phyloP scores from a whole-genome alignment of 164 flowering plant genomes.

The Nymphaea thermarum region DNA sequence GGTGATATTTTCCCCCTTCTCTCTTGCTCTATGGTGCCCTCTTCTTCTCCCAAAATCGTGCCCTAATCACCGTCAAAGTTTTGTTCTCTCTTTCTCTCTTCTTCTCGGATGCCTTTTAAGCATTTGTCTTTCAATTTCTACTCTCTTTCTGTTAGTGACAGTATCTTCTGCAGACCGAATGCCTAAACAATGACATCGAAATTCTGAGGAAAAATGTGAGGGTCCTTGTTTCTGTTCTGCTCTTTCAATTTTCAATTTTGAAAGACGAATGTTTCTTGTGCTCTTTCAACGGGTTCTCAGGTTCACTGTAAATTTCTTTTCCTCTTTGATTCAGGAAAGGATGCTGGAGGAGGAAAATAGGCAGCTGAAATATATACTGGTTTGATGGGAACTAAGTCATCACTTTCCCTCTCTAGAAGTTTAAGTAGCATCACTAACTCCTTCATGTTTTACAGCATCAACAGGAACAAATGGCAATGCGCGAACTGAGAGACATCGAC shows the following conservation, averaged over 20 bases:
- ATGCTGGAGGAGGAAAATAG: conserved; percentile 46
- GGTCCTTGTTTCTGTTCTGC: not conserved
- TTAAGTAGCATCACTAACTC: not conserved
- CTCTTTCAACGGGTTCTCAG: not conserved
- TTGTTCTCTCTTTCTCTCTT: too few species aligned
- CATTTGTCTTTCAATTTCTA: not conserved
- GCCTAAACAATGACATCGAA: conserved; percentile 1
- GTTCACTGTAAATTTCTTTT: not conserved
- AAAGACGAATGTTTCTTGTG: not conserved
- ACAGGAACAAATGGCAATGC: conserved; percentile 22
- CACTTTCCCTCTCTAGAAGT: not conserved
- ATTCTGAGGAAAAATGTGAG: conserved; percentile 30
- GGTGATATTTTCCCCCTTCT: too few species aligned
- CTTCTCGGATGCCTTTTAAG: not conserved
- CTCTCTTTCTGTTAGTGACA: not conserved
- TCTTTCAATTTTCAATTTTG: not conserved
- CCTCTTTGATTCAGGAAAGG: not conserved
- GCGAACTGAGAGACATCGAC: conserved; percentile 20
- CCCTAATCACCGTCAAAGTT: too few species aligned
- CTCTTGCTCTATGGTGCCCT: too few species aligned
- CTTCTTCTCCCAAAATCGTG: too few species aligned
- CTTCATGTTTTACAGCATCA: conserved; percentile 17
- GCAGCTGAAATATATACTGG: conserved; percentile 30
- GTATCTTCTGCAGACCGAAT: not conserved
- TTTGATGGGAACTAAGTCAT: conserved; percentile 8